Evolutionary conservation across 2,329 filamentous ascomycete species (phyloP).

Genomic region (Pestalotiopsis sp.): DNA sequence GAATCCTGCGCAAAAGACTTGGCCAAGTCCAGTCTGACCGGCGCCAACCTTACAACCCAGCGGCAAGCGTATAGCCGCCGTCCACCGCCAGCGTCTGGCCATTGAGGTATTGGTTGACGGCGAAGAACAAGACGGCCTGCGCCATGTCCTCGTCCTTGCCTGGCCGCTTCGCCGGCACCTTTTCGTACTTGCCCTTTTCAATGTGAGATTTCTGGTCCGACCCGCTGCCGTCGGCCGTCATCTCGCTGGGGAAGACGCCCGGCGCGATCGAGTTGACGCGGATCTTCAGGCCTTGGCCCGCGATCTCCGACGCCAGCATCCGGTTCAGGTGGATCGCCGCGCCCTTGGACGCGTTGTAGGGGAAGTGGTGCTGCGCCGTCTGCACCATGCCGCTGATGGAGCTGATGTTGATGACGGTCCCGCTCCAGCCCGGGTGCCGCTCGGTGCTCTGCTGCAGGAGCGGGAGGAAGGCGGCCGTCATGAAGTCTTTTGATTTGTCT

Average conservation of each 20-base stretch:
- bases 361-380: slow-evolving; percentile 64
- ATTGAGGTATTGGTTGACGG: slow-evolving; percentile 46
- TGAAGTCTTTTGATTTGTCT: slow-evolving; percentile 42
- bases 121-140: slow-evolving; percentile 62
- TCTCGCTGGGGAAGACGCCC: slow-evolving; percentile 72
- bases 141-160: slow-evolving; percentile 74
- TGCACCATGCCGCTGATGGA: slow-evolving; percentile 68
- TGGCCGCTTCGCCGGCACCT: slow-evolving; percentile 68
- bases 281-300: slow-evolving; percentile 59
- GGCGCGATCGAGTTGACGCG: slow-evolving; percentile 77
- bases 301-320: slow-evolving; percentile 65
- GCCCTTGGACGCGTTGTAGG: slow-evolving; percentile 67
- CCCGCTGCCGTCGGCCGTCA: slow-evolving; percentile 59
- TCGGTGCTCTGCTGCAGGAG: slow-evolving; percentile 57
- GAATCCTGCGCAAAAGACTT: neutral
- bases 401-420: slow-evolving; percentile 70
- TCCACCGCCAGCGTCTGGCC: slow-evolving; percentile 47
- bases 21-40: neutral
- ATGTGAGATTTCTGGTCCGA: slow-evolving; percentile 60
- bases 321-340: slow-evolving; percentile 66
- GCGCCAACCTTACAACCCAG: slow-evolving; percentile 31
- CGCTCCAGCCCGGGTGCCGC: slow-evolving; percentile 48
- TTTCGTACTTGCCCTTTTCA: slow-evolving; percentile 57
- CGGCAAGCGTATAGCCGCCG: slow-evolving; percentile 44
- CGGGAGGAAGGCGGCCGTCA: slow-evolving; percentile 64